These are phyloP conservation scores for Dactylonectria estremocensis DNA, from an alignment of 2,329 filamentous ascomycete species.

Conservation along the genomic window DNA sequence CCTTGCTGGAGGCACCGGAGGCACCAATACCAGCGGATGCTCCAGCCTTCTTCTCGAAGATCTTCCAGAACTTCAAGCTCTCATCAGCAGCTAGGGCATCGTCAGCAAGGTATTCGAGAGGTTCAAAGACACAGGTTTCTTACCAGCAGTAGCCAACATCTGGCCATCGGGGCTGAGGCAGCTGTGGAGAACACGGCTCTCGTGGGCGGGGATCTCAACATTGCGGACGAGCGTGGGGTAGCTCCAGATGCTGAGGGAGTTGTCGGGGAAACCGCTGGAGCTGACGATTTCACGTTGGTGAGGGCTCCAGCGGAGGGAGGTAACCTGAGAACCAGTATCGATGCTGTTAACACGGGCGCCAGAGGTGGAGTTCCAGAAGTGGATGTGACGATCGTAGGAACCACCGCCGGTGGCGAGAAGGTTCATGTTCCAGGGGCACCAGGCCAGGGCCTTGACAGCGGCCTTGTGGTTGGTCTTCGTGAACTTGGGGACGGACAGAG, in stretches of 20 bases:
- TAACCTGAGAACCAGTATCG: conserved; percentile 97
- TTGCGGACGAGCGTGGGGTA: conserved; percentile 98
- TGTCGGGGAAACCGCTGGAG: conserved; percentile 98
- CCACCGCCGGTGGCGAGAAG: conserved; percentile 96
- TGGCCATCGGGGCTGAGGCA: conserved; percentile 97
- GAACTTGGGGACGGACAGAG: conserved; percentile 94
- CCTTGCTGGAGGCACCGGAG: conserved; percentile 81
- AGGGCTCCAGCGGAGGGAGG: conserved; percentile 95
- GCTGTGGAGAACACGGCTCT: conserved; percentile 96
- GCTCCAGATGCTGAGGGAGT: conserved; percentile 98
- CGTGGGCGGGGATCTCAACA: conserved; percentile 97
- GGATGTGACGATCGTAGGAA: conserved; percentile 97
- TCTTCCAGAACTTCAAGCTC: conserved; percentile 99
- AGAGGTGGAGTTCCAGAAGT: conserved; percentile 99
- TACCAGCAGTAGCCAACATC: conserved; percentile 94
- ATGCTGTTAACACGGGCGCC: conserved; percentile 99
- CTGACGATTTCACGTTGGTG: conserved; percentile 98
- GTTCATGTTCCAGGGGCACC: conserved; percentile 99
- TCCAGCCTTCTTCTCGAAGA: conserved; percentile 98
- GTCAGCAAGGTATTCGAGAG: conserved; percentile 25
- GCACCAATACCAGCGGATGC: conserved; percentile 74
- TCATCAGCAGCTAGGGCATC: conserved; percentile 82
- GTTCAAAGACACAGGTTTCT: conserved; percentile 48
- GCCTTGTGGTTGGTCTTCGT: conserved; percentile 99
- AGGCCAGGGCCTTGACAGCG: conserved; percentile 96